phyloP scores from a whole-genome alignment of 768 basidiomycete species.

The Pisolithus marmoratus region DNA sequence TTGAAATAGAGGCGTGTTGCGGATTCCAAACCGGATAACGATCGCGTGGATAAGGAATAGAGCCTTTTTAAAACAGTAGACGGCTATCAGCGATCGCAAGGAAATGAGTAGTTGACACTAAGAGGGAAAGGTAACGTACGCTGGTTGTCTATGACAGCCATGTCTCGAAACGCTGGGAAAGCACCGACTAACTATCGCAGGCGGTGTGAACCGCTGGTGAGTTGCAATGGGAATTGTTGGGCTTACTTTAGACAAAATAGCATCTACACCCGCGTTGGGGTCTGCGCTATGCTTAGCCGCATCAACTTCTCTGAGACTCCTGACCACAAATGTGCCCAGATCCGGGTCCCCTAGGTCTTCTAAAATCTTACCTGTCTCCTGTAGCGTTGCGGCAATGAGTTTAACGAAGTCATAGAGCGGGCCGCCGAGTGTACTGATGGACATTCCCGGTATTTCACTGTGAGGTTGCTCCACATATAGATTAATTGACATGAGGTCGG shows the following conservation, averaged over 20 bases:
- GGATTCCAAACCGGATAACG: slow-evolving; percentile 56
- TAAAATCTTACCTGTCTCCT: slow-evolving; percentile 68
- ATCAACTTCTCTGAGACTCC: slow-evolving; percentile 53
- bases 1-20: slow-evolving; percentile 50
- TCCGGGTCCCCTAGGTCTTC: slow-evolving; percentile 55
- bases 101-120: neutral
- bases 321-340: slow-evolving; percentile 71
- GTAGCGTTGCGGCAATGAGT: slow-evolving; percentile 55
- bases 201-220: slow-evolving; percentile 2
- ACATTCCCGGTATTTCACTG: slow-evolving; percentile 60
- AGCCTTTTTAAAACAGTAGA: slow-evolving; percentile 89
- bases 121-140: slow-evolving; percentile 36
- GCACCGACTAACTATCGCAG: slow-evolving; percentile 56
- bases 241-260: slow-evolving; percentile 58
- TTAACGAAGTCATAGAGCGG: slow-evolving; percentile 68
- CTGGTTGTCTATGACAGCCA: slow-evolving; percentile 57
- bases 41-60: slow-evolving; percentile 75
- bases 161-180: slow-evolving; percentile 80
- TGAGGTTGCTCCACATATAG: slow-evolving; percentile 69
- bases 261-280: slow-evolving; percentile 41
- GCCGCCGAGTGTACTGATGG: slow-evolving; percentile 72
- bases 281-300: slow-evolving; percentile 29
- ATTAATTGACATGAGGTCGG: slow-evolving; percentile 66
- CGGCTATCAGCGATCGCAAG: slow-evolving; percentile 36
- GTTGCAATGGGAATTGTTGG: neutral